Base-by-base conservation (phyloP, 2,329 filamentous ascomycete genomes). In the Coniochaeta sp. region DNA sequence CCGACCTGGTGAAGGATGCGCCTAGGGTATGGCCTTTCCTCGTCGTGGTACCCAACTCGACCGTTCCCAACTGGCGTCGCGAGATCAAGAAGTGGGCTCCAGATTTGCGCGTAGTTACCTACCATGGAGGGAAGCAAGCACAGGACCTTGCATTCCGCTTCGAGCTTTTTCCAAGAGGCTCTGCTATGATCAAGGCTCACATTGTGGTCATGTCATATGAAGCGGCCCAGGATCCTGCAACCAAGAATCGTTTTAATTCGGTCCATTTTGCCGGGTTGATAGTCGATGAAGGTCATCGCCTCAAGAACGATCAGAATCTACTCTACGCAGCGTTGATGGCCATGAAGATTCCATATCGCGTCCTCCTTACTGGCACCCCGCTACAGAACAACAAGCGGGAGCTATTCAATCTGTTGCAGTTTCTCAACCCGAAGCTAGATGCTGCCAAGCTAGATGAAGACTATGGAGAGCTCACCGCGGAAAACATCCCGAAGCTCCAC, bases 141-240 rank as follows among this genome's bases (percentile, higher is more conserved):
- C 89, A 95, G 65, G 85, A 90, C 40, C 83, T 96, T 62, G 89
- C 91, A 0, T 88, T 89, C 67, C 79, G 89, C 38, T 88, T 96
- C 70, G 96, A 99, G 72, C 84, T 99, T 63, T 98, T 95, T 69
- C 90, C 90, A 0, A 70, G 80, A 28, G 76, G 80, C 1, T 76
- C 78, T 11, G 83, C 80, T 55, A 86, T 89, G 57, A 86, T 98
- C 71, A 88, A 88, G 66, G 93, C 91, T 33, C 93, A 99, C 69
- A 84, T 97, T 22, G 91, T 99, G 1, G 88, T 99, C 67, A 96
- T 95, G 70, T 98, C 93, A 0, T 99, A 96, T 68, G 93, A 98
- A 69, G 89, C 91, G 9, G 90, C 91, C 38, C 81, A 89, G 43
- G 91, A 96, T 64, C 83, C 88, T 6, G 82, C 81, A 58, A 88